These are phyloP conservation scores for Penicillium sp. DNA, from an alignment of 2,329 filamentous ascomycete species.

Conservation along the genomic window DNA sequence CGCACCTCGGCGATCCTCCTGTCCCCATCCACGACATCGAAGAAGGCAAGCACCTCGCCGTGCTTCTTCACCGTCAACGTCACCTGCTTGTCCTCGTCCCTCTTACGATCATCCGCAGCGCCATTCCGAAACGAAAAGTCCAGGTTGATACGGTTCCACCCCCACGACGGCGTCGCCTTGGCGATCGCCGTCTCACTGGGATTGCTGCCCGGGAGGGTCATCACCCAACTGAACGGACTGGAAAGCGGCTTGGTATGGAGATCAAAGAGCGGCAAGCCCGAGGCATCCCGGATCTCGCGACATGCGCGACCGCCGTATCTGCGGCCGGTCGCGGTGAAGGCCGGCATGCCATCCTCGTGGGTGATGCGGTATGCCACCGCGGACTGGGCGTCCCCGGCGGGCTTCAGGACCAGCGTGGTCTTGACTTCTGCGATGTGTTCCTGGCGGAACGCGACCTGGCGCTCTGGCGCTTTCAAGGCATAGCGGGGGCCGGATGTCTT, in stretches of 20 bases:
- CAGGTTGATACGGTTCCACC: constrained; percentile 8
- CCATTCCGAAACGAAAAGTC: constrained; percentile 19
- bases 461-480: background rate
- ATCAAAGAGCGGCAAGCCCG: constrained; percentile 29
- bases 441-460: background rate
- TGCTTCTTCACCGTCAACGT: constrained; percentile 17
- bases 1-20: constrained; percentile 20
- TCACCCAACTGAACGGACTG: constrained; percentile 37
- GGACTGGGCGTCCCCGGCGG: constrained; percentile 15
- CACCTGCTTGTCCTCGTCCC: constrained; percentile 10
- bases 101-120: constrained; percentile 13
- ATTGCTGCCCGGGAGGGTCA: constrained; percentile 16
- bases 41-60: constrained; percentile 13
- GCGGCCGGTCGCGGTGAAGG: constrained; percentile 26
- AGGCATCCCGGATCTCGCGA: constrained; percentile 27
- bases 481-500: background rate
- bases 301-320: constrained; percentile 24
- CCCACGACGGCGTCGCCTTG: constrained; percentile 10
- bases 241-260: constrained; percentile 14
- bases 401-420: background rate
- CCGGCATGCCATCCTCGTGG: constrained; percentile 15
- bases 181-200: constrained; percentile 6
- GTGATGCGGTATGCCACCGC: constrained; percentile 19
- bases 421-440: background rate
- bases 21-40: constrained; percentile 24